Evolutionary conservation across 805 yeast species (phyloP), one percentile per base, ranked within the genome.

Genomic region (Schizosaccharomyces octosporus): DNA sequence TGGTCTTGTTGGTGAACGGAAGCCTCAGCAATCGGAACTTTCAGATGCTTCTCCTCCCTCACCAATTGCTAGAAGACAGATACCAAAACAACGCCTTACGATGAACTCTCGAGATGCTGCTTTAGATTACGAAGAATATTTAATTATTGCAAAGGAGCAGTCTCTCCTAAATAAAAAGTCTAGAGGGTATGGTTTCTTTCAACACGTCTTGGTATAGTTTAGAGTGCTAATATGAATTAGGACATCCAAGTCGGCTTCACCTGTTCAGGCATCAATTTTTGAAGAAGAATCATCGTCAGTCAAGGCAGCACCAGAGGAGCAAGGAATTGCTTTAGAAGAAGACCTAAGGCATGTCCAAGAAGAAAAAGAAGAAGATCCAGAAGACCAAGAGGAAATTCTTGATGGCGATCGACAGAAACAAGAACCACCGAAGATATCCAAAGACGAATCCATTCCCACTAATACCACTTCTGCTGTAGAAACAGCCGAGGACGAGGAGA

Each of bases 91-190:
- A 36, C 65, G 75, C 21, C 64, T 72, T 55, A 64, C 70, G 19
- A 62, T 65, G 62, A 66, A 67, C 62, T 66, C 71, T 45, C 68
- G 75, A 21, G 75, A 72, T 60, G 64, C 69, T 13, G 67, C 65
- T 2, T 69, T 57, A 19, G 60, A 57, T 36, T 57, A 57, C 36
- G 57, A 51, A 51, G 36, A 51, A 29, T 51, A 51, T 29, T n/a
- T 21, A n/a, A 17, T n/a, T 24, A 21, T 51, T 29, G 31, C 36
- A 24, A 51, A 24, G 17, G 36, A 51, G 15, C 31, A 51, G 15
- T 29, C 57, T 24, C 57, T 21, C 13, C 31, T 21, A 13, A 3
- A 7, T 24, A 45, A 24, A 7, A 45, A 24, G 17, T 11, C 51
- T 45, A 45, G 51, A 45, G 51, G 51, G 51, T 45, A 45, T 45